phyloP scores from a whole-genome alignment of 148 eudicot species.

The Chenopodium formosanum region DNA sequence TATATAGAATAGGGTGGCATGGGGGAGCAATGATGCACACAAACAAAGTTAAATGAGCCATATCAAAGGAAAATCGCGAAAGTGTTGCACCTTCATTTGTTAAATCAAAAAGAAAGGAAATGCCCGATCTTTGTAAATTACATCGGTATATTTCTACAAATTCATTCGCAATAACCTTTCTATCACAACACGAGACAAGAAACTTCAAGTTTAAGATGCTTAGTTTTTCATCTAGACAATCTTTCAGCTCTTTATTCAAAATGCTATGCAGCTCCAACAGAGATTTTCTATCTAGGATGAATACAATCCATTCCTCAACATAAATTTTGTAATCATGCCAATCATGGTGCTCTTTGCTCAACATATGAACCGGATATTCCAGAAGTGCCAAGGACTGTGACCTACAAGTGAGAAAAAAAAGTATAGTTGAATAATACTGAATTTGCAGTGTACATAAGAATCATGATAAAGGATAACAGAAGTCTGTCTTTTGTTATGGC shows the following conservation, averaged over 20 bases:
- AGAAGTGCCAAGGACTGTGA: slow-evolving; percentile 85
- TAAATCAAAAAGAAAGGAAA: too few species aligned
- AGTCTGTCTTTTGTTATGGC: background rate
- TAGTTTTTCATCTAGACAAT: background rate
- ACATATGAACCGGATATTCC: slow-evolving; percentile 90
- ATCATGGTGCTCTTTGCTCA: slow-evolving; percentile 65
- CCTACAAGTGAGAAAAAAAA: slow-evolving; percentile 38
- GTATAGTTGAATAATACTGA: background rate
- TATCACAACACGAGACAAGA: background rate
- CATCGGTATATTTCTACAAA: background rate
- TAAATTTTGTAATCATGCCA: slow-evolving; percentile 15
- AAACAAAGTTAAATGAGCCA: too few species aligned
- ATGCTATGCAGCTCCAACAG: slow-evolving; percentile 18
- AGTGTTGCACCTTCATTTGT: too few species aligned
- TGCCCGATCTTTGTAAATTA: background rate
- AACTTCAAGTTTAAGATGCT: background rate
- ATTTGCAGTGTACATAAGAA: background rate
- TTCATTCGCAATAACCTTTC: slow-evolving; percentile 14
- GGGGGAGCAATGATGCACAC: too few species aligned
- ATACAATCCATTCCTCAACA: slow-evolving; percentile 5
- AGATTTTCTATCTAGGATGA: slow-evolving; percentile 15
- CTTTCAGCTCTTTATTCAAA: slow-evolving; percentile 30
- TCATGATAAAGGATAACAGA: too few species aligned
- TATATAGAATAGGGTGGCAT: too few species aligned
- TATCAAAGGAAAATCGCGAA: too few species aligned